Evolutionary conservation across 768 basidiomycete genomes (phyloP).

Genomic region (Mycena maculata): DNA sequence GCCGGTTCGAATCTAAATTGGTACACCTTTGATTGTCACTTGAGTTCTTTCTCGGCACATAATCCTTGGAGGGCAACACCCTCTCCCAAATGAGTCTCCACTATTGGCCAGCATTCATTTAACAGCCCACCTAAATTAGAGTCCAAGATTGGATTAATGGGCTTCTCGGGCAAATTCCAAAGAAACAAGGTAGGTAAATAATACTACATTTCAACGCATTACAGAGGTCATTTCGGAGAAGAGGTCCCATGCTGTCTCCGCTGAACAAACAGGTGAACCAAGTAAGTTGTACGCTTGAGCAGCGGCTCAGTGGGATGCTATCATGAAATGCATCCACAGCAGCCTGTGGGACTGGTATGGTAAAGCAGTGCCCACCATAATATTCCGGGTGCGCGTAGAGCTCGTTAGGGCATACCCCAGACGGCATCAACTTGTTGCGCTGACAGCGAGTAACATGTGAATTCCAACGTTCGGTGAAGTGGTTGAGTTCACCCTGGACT

Average conservation of each 20-base stretch:
- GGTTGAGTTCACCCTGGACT: slow-evolving; percentile 39
- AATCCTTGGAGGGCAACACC: too few species aligned
- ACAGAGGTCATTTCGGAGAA: neutral
- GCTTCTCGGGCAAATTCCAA: too few species aligned
- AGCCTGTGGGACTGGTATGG: neutral
- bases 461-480: slow-evolving; percentile 43
- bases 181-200: too few species aligned
- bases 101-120: too few species aligned
- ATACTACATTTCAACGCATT: neutral
- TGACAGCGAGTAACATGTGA: slow-evolving; percentile 39
- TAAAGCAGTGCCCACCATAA: slow-evolving; percentile 12
- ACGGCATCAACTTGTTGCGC: slow-evolving; percentile 39
- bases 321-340: neutral
- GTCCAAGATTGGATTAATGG: too few species aligned
- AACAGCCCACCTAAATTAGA: too few species aligned
- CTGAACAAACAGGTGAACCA: neutral
- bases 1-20: too few species aligned
- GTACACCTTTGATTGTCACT: too few species aligned
- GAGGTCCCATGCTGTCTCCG: slow-evolving; percentile 8
- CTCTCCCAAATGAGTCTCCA: too few species aligned
- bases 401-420: slow-evolving; percentile 36
- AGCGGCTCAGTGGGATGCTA: neutral
- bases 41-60: too few species aligned
- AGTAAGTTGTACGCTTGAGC: neutral
- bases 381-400: slow-evolving; percentile 14